Base-by-base conservation (phyloP, 768 basidiomycete species). In the Tulasnella sp. region DNA sequence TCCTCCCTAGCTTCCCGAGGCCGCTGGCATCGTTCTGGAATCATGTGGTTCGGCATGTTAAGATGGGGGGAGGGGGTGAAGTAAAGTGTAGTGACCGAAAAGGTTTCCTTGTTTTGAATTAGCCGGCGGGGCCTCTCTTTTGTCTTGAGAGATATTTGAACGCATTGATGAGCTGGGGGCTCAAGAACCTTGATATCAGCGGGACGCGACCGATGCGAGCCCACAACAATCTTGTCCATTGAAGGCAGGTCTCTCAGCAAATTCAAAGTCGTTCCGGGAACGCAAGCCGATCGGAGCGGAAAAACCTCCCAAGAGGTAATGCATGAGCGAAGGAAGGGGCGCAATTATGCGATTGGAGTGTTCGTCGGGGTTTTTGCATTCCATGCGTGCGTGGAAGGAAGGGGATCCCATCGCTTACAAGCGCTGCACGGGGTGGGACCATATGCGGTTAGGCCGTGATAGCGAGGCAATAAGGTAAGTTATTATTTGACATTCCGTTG, bases 151-250 rank as follows among this genome's bases (percentile, higher is more conserved):
- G 27, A 27, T 68, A 68, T 68, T 34, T 68, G 62, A 68, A 68
- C 62, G 27, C 62, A 68, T 68, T 68, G 62, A 68, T 68, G 62
- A 68, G 62, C 62, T 68, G 62, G 24, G 62, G 62, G 31, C 62
- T 68, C 62, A 68, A 68, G 62, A 68, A 68, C 62, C 34, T 68
- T 68, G 62, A 68, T 68, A 68, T 68, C 62, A 68, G 34, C 62
- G 62, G 62, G 62, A 68, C 62, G 27, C 62, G 62, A 68, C 24
- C 24, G 62, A 68, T 68, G 62, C 16, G 27, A 18, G 31, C 31
- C 62, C 31, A 27, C 27, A 68, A 68, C 62, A 36, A 68, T 27
- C 62, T 68, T 68, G 62, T 36, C 62, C 62, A 68, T 68, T 68
- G 62, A 36, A 68, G 62, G 62, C 62, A 68, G 62, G 62, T 68